Evolutionary conservation across 2,329 filamentous ascomycete species (phyloP), one percentile per base, ranked within the genome.

Genomic region (Ophiostoma novo-ulmi): DNA sequence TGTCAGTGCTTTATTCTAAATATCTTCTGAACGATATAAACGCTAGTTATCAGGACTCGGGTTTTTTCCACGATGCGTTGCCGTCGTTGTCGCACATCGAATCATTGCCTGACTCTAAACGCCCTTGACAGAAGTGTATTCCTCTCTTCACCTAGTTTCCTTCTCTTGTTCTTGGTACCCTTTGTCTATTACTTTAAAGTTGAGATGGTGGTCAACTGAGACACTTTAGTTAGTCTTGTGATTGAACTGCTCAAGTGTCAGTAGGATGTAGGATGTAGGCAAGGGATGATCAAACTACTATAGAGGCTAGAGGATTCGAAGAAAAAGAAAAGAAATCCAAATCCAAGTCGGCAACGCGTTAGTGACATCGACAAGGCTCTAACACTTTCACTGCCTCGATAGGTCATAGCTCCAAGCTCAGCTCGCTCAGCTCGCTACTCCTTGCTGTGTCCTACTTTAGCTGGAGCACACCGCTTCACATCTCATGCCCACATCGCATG

Each of bases 11-110:
- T 20, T 39, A 39, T 13, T 39, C 38, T 39, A 13, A 10, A 39
- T 13, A 10, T 10, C 10, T 39, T 39, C 38, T 39, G 38, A 39
- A 20, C 44, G n/a, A 6, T 48, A n/a, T 48, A 17, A 48, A 48
- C 44, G 5, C 7, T 48, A 0, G 8, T 10, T 11, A 22, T 3
- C 52, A 5, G 44, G 5, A 17, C 44, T 48, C 41, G 41, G 41
- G 13, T 11, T 14, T 22, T 13, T 22, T 13, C 48, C 52, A 26
- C 8, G n/a, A 26, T 58, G 52, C n/a, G 7, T 11, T 58, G n/a
- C 17, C 44, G 52, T 58, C n/a, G 52, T 58, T 58, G 52, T 58
- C 52, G 52, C 52, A 58, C 52, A 58, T n/a, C 52, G 52, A 58
- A 58, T 58, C 52, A 58, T 58, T 58, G 52, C 52, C 31, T 10